Conservation (phyloP, 2,329 filamentous ascomycete genomes). For the Apiospora koreana region DNA sequence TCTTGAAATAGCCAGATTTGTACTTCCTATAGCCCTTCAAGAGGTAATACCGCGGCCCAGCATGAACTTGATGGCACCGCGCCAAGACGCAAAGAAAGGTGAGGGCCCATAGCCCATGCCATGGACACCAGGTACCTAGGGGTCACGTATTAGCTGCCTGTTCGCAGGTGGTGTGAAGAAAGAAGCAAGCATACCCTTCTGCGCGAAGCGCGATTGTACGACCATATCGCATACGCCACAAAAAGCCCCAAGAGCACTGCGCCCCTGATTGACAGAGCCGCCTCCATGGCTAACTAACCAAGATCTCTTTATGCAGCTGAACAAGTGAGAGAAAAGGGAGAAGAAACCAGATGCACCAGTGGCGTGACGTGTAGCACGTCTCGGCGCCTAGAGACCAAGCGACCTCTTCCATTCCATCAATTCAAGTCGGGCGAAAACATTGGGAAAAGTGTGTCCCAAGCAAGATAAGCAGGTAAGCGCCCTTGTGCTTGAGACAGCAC, state of each 20-base stretch:
- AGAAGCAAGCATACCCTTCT: neutral
- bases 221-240: neutral
- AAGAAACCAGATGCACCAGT: neutral
- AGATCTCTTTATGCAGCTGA: neutral
- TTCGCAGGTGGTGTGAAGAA: neutral
- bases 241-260: neutral
- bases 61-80: conserved; percentile 9
- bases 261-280: neutral
- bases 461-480: neutral
- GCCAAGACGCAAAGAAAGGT: conserved; percentile 7
- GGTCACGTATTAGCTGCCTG: neutral
- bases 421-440: too few relatives aligned
- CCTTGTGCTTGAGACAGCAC: neutral
- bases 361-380: neutral
- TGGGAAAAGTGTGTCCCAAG: neutral
- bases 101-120: conserved; percentile 10
- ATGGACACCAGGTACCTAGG: neutral
- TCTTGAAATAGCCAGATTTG: conserved; percentile 6
- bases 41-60: conserved; percentile 10
- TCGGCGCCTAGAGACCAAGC: neutral
- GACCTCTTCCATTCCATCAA: neutral
- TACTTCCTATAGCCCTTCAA: conserved; percentile 4
- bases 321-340: neutral
- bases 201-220: neutral
- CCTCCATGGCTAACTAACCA: neutral